Conservation (phyloP, 2,329 filamentous ascomycete genomes). For the Aspergillus pseudoviridinutans region DNA sequence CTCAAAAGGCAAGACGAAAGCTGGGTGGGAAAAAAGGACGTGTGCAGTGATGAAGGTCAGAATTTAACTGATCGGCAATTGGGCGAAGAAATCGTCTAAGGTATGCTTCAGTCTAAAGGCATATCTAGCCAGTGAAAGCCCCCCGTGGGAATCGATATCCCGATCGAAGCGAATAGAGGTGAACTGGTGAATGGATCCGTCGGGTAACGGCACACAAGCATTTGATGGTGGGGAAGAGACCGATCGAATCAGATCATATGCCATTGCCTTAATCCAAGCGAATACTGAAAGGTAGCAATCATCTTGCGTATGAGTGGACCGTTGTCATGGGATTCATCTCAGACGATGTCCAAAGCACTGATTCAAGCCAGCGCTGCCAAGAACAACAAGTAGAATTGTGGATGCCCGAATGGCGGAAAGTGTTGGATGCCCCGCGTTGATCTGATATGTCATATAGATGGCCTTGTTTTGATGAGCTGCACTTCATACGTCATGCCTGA, state of each 20-base stretch:
- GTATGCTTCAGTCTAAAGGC: not conserved
- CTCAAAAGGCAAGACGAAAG: not conserved
- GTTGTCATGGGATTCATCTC: not conserved
- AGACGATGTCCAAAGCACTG: not conserved
- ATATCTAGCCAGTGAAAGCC: not conserved
- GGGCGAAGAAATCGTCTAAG: not conserved
- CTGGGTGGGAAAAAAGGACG: not conserved
- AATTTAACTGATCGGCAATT: not conserved
- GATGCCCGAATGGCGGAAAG: not conserved
- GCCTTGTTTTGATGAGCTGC: not conserved
- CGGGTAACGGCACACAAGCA: conserved; percentile 5
- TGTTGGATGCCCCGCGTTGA: not conserved
- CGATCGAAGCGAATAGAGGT: not conserved
- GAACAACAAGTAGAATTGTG: not conserved
- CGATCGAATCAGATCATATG: not conserved
- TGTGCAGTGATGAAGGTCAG: not conserved
- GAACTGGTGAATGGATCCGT: not conserved
- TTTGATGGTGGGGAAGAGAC: not conserved
- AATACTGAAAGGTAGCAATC: not conserved
- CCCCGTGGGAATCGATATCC: not conserved
- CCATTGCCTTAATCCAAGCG: too few species aligned
- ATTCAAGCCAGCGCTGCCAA: not conserved
- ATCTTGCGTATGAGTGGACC: not conserved
- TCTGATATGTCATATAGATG: not conserved
- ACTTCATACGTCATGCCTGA: not conserved